Percentiles rank a stretch among this genome's conserved stretches.
Evolutionary conservation across 2,329 filamentous ascomycete genomes (phyloP).

Genomic region (Sclerotinia borealis): DNA sequence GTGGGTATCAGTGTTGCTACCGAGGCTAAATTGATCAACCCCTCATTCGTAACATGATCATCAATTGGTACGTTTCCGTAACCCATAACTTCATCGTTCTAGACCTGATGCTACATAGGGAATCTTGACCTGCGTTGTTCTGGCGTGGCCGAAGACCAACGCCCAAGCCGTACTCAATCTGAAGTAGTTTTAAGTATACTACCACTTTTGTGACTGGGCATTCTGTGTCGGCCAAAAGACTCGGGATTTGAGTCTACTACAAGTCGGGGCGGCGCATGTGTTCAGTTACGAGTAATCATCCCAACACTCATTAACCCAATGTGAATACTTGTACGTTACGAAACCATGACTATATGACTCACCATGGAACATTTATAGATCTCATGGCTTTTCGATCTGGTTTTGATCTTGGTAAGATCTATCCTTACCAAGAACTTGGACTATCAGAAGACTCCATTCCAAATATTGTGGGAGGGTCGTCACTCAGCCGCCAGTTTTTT

Average conservation of each 20-base stretch:
- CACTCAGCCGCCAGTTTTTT: neutral
- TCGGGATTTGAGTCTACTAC: neutral
- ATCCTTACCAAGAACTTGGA: neutral
- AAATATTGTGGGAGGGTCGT: neutral
- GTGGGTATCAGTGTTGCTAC: neutral
- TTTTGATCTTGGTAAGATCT: neutral
- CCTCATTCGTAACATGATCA: neutral
- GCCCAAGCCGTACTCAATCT: neutral
- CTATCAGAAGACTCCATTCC: neutral
- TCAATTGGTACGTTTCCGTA: neutral
- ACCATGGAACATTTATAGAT: neutral
- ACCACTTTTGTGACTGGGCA: neutral
- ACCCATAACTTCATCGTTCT: neutral
- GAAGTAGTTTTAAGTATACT: neutral
- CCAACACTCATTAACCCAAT: neutral
- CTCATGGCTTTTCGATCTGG: slow-evolving; percentile 1
- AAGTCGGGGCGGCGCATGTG: neutral
- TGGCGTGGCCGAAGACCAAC: neutral
- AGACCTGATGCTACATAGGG: neutral
- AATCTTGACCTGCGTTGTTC: neutral
- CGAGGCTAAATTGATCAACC: neutral
- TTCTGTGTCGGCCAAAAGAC: neutral
- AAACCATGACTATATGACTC: neutral
- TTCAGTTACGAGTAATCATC: neutral
- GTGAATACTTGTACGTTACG: neutral